Evolutionary conservation across 2,329 filamentous ascomycete species (phyloP), one percentile per base, ranked within the genome.

Genomic region (Huntiella abstrusa): DNA sequence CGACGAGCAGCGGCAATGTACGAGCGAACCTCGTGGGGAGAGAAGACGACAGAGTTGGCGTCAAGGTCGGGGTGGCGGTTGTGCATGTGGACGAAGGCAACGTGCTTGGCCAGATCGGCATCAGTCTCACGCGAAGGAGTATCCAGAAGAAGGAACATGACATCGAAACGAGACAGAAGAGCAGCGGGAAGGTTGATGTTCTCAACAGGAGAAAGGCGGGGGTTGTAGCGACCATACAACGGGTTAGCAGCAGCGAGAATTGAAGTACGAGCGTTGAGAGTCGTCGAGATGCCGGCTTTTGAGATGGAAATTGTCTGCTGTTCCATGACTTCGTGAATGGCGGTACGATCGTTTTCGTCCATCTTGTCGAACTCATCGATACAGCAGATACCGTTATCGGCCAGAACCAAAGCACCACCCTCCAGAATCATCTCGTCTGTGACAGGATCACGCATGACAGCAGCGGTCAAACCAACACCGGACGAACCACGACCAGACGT

Each of bases 131-230:
- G 81, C 13, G 78, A 80, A 2, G 91, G 88, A 34, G 85, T 94
- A 66, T 98, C 91, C 49, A 98, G 80, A 56, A 98, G 87, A 41
- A 98, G 71, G 71, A 96, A 98, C 54, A 98, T 75, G 54, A 98
- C 73, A 61, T 98, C 91, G 64, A 98, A 98, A 74, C 91, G 84
- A 50, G 88, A 95, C 46, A 98, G 75, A 15, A 98, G 75, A 15
- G 91, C 91, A 13, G 91, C 91, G n/a, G 91, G 91, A 36, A 98
- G 77, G 63, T 98, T 98, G 65, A 98, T 98, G 63, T 98, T 98
- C 62, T 98, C 91, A 19, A 98, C 87, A 0, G 91, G 91, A 1
- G 88, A 95, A 55, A 98, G 82, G 52, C 86, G 84, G 48, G 91
- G 91, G 65, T 98, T 98, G 70, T 98, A 98, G 52, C 91, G 84